Conservation (phyloP, 805 yeast genomes). For the Wickerhamiella lipophila region DNA sequence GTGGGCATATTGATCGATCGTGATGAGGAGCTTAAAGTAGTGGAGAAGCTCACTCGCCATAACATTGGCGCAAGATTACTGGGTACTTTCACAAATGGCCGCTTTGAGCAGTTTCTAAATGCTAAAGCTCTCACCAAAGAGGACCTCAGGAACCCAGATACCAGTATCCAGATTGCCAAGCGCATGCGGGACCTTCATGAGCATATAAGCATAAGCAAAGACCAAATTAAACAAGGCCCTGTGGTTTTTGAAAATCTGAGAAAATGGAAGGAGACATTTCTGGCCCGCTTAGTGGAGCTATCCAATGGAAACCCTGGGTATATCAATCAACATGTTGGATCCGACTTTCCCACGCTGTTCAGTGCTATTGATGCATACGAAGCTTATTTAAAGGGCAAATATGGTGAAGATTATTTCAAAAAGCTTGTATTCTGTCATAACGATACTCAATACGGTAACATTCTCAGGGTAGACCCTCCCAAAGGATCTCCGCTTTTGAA, state of each 20-base stretch:
- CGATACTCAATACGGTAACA: constrained; percentile 93
- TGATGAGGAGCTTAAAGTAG: constrained; percentile 57
- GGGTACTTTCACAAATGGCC: constrained; percentile 85
- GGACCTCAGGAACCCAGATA: constrained; percentile 62
- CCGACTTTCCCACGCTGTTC: constrained; percentile 33
- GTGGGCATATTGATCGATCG: constrained; percentile 80
- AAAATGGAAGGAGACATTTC: constrained; percentile 53
- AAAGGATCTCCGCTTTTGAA: constrained; percentile 39
- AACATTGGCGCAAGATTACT: constrained; percentile 78
- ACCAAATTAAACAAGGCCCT: constrained; percentile 52
- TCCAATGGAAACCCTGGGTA: constrained; percentile 29
- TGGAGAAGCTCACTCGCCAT: constrained; percentile 59
- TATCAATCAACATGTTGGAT: constrained; percentile 12
- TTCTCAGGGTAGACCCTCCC: constrained; percentile 46
- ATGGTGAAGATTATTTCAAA: constrained; percentile 29
- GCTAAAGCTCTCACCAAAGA: constrained; percentile 63
- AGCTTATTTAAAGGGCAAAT: constrained; percentile 45
- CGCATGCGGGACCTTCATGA: constrained; percentile 91
- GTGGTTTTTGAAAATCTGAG: constrained; percentile 53
- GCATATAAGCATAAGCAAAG: constrained; percentile 51
- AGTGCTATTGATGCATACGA: constrained; percentile 40
- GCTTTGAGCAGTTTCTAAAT: constrained; percentile 86
- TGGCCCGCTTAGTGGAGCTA: constrained; percentile 32
- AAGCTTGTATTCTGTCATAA: constrained; percentile 79
- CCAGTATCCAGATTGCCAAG: constrained; percentile 76